These are phyloP conservation scores for Kwoniella shandongensis DNA, from an alignment of 768 basidiomycete genomes.

Conservation along the genomic window DNA sequence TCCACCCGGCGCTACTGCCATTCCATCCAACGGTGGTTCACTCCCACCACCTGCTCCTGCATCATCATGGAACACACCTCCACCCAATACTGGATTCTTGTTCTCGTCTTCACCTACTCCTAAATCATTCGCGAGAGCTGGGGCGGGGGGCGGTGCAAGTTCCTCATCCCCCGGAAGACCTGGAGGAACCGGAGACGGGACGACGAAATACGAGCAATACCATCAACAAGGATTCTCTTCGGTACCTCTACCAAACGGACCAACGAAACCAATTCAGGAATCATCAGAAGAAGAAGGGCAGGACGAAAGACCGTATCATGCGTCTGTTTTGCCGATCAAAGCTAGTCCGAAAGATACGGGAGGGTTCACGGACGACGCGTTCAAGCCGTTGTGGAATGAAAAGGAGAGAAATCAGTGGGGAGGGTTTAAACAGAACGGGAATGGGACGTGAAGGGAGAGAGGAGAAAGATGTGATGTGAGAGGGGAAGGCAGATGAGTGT, in stretches of 20 bases:
- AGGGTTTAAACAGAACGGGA: conserved; percentile 13
- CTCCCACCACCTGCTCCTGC: conserved; percentile 46
- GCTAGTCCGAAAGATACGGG: conserved; percentile 42
- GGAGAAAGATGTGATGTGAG: too few relatives aligned
- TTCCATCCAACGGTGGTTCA: conserved; percentile 21
- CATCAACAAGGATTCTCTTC: conserved; percentile 10
- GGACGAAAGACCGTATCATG: conserved; percentile 29
- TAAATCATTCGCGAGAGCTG: conserved; percentile 1
- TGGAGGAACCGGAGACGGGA: too few relatives aligned
- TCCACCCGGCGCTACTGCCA: conserved; percentile 16
- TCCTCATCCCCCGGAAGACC: too few relatives aligned
- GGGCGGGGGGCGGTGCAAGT: too few relatives aligned
- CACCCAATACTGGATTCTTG: conserved; percentile 11
- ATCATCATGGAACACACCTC: conserved; percentile 46
- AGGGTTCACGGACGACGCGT: conserved; percentile 44
- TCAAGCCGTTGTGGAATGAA: conserved; percentile 40
- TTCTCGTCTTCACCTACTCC: conserved; percentile 18
- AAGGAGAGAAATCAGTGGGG: conserved; percentile 15
- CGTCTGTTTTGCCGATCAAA: conserved; percentile 29
- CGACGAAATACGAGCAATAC: too few relatives aligned
- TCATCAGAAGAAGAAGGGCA: background rate
- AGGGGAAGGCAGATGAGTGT: too few relatives aligned
- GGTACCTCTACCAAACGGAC: conserved; percentile 5
- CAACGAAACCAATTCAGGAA: background rate
- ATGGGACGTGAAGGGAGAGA: background rate